Evolutionary conservation across 2,329 filamentous ascomycete species (phyloP).

Genomic region (Pseudocercospora pini-densiflorae): DNA sequence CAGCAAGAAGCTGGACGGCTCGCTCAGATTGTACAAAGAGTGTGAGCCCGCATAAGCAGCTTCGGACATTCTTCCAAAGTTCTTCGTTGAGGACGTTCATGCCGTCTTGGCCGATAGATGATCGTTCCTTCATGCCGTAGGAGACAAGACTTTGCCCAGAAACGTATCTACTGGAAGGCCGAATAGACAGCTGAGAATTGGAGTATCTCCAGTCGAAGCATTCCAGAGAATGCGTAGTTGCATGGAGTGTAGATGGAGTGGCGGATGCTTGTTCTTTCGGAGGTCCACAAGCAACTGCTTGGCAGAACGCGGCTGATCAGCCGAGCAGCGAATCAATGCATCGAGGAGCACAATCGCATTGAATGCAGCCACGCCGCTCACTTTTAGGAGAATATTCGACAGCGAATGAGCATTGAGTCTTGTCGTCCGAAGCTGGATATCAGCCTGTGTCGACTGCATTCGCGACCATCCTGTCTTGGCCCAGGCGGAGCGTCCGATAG

Average conservation of each 20-base stretch:
- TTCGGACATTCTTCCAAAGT: slow-evolving; percentile 14
- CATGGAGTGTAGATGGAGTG: background rate
- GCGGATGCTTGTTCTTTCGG: background rate
- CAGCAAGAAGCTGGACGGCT: slow-evolving; percentile 1
- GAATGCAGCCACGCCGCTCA: background rate
- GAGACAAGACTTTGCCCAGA: slow-evolving; percentile 11
- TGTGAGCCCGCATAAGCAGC: background rate
- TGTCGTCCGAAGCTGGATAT: background rate
- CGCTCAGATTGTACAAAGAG: background rate
- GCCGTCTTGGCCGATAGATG: slow-evolving; percentile 15
- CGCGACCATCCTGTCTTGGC: background rate
- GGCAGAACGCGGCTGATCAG: background rate
- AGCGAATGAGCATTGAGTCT: background rate
- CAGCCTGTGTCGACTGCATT: background rate
- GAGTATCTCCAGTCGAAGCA: background rate
- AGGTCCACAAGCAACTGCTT: background rate
- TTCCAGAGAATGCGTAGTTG: background rate
- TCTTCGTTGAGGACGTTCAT: slow-evolving; percentile 7
- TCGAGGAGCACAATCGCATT: background rate
- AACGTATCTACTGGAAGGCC: background rate
- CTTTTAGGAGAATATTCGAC: background rate
- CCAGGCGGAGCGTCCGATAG: slow-evolving; percentile 1
- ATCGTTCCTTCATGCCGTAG: slow-evolving; percentile 19
- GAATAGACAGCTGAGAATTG: background rate
- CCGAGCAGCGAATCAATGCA: background rate